Evolutionary conservation across 805 yeast genomes (phyloP).

Genomic region (Lipomyces orientalis): DNA sequence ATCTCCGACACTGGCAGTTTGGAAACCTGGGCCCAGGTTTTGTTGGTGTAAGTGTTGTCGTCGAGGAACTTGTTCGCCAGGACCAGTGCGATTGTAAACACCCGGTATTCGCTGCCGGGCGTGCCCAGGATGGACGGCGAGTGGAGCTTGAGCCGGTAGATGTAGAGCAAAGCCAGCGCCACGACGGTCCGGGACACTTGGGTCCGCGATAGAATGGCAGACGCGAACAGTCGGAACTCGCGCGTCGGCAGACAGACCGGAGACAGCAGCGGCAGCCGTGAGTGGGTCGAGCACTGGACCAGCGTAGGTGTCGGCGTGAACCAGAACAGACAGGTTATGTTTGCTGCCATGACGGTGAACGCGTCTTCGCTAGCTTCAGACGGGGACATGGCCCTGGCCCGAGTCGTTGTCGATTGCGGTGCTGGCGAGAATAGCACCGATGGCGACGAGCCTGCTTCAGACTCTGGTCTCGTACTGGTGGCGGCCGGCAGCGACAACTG

Average conservation of each 20-base stretch:
- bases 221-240: slow-evolving; percentile 43
- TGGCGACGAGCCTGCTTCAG: slow-evolving; percentile 4
- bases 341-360: slow-evolving; percentile 38
- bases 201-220: slow-evolving; percentile 42
- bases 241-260: slow-evolving; percentile 36
- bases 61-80: slow-evolving; percentile 94
- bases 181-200: slow-evolving; percentile 44
- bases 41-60: slow-evolving; percentile 94
- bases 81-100: slow-evolving; percentile 68
- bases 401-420: slow-evolving; percentile 11
- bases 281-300: slow-evolving; percentile 13
- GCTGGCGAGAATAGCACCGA: slow-evolving; percentile 6
- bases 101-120: slow-evolving; percentile 47
- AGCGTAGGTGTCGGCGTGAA: slow-evolving; percentile 36
- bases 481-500: background rate
- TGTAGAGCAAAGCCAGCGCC: slow-evolving; percentile 45
- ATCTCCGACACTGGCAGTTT: slow-evolving; percentile 68
- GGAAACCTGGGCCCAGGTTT: slow-evolving; percentile 96
- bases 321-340: slow-evolving; percentile 45
- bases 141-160: slow-evolving; percentile 41
- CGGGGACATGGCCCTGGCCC: slow-evolving; percentile 5
- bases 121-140: slow-evolving; percentile 39
- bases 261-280: slow-evolving; percentile 19
- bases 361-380: slow-evolving; percentile 7
- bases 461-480: background rate